phyloP scores from a whole-genome alignment of 2,329 filamentous ascomycete genomes.

The Rhynchosporium secalis region DNA sequence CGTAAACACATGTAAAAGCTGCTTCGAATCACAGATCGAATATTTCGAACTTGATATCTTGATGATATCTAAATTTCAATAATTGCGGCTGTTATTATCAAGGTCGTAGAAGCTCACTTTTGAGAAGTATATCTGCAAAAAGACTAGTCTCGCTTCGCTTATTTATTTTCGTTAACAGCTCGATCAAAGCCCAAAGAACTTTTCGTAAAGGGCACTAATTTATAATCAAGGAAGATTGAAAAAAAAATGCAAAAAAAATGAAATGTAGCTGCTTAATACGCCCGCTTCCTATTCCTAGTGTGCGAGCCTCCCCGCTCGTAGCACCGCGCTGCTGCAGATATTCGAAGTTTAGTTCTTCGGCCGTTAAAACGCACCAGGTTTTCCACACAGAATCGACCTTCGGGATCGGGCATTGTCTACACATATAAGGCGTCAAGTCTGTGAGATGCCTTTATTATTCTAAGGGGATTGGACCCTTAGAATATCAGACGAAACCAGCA shows the following conservation, averaged over 20 bases:
- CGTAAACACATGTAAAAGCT: too few species aligned
- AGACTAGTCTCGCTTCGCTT: conserved; percentile 11
- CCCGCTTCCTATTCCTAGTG: background rate
- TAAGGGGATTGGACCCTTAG: background rate
- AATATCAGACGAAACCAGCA: background rate
- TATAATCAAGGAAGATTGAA: background rate
- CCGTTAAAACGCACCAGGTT: too few species aligned
- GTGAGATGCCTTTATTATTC: background rate
- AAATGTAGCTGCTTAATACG: conserved; percentile 7
- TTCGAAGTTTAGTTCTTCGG: background rate
- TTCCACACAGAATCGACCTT: too few species aligned
- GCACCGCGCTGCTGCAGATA: background rate
- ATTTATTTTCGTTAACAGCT: background rate
- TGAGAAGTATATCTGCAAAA: background rate
- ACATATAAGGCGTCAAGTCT: background rate
- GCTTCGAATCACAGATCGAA: too few species aligned
- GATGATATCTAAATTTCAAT: too few species aligned
- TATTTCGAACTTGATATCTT: too few species aligned
- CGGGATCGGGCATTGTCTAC: background rate
- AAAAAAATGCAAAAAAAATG: background rate
- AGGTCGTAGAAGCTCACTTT: background rate
- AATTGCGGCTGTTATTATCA: too few species aligned
- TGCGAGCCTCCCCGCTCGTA: background rate
- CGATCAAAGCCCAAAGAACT: background rate
- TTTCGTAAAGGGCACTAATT: background rate